phyloP scores from a whole-genome alignment of 2,329 filamentous ascomycete genomes.

The Thelonectria discophora region DNA sequence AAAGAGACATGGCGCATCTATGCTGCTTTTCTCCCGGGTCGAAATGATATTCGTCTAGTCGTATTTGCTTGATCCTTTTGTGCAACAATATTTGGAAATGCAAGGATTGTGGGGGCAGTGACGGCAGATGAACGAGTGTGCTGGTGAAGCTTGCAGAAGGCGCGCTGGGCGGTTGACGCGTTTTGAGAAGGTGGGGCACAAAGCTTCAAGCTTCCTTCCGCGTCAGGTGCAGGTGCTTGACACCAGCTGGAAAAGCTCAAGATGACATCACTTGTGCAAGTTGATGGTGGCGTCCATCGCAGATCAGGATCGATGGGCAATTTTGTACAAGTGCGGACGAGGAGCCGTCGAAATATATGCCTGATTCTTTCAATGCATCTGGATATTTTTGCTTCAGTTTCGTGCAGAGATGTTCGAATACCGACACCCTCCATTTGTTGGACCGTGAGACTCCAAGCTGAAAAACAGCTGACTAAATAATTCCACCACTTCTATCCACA shows the following conservation, averaged over 20 bases:
- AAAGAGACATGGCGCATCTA: background rate
- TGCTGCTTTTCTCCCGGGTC: background rate
- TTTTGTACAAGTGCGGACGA: no score
- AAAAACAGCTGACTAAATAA: conserved; percentile 24
- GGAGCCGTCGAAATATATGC: no score
- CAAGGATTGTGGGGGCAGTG: background rate
- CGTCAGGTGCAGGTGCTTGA: background rate
- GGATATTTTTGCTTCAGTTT: background rate
- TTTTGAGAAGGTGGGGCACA: conserved; percentile 26
- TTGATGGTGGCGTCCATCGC: background rate
- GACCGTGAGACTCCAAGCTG: background rate
- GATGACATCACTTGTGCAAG: conserved; percentile 24
- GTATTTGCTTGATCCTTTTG: background rate
- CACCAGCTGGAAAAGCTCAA: background rate
- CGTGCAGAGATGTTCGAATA: background rate
- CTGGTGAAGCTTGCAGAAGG: background rate
- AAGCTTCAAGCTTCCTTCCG: background rate
- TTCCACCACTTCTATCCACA: conserved; percentile 3
- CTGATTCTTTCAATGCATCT: no score
- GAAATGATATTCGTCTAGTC: background rate
- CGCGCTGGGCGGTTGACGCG: background rate
- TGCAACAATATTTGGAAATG: background rate
- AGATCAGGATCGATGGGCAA: background rate
- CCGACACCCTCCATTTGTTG: background rate
- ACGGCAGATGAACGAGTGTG: background rate